Conservation (phyloP, 345 rosid species). For the Eutrema japonicum region DNA sequence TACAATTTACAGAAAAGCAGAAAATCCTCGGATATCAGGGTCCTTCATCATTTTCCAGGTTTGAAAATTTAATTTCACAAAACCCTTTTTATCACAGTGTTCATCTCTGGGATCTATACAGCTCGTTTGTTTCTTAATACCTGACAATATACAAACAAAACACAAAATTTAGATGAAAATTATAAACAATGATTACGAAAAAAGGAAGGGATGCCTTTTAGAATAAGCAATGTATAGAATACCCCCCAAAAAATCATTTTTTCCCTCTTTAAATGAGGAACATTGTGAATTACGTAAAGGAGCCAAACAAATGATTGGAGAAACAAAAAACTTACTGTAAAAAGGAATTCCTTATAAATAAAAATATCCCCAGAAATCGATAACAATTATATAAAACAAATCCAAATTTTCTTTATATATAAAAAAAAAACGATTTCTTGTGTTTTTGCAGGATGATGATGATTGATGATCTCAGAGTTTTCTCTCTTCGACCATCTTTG, state of each 20-base stretch:
- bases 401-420: background rate
- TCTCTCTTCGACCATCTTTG: constrained; percentile 64
- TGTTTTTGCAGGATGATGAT: constrained; percentile 44
- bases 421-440: constrained; percentile 19
- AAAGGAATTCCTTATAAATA: constrained; percentile 22
- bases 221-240: constrained; percentile 56
- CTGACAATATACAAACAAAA: constrained; percentile 23
- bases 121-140: constrained; percentile 34
- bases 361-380: constrained; percentile 56
- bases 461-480: constrained; percentile 56
- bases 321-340: constrained; percentile 28
- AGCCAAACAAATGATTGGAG: constrained; percentile 28
- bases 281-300: constrained; percentile 28
- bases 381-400: background rate
- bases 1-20: constrained; percentile 33
- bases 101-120: constrained; percentile 44
- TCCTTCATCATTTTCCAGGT: constrained; percentile 60
- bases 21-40: constrained; percentile 50
- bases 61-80: constrained; percentile 39
- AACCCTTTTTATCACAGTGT: constrained; percentile 45
- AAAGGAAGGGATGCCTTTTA: constrained; percentile 51
- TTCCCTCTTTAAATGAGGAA: constrained; percentile 1
- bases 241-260: background rate
- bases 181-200: constrained; percentile 21
- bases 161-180: background rate